Conservation (phyloP, 352 stramenopile genomes). For the Globisporangium solare region DNA sequence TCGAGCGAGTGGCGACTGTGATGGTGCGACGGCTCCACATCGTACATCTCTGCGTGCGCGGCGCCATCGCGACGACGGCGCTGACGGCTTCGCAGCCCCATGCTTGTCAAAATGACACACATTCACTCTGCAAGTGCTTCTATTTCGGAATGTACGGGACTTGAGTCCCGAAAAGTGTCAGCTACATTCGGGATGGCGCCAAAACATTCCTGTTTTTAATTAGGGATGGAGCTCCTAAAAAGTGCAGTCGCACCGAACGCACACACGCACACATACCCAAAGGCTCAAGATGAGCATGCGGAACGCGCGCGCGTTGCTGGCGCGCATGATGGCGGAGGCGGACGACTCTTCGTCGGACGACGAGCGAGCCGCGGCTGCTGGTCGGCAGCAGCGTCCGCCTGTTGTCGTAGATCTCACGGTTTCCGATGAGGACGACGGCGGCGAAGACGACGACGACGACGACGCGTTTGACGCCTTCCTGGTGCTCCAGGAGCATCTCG, state of each 20-base stretch:
- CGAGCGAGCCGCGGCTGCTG: constrained; percentile 3
- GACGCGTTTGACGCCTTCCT: neutral
- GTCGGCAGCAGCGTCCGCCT: neutral
- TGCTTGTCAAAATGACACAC: constrained; percentile 9
- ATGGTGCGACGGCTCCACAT: constrained; percentile 33
- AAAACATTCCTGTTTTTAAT: no score
- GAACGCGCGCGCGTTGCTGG: constrained; percentile 4
- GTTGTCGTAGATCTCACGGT: constrained; percentile 9
- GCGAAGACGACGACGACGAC: constrained; percentile 8
- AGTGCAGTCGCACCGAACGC: no score
- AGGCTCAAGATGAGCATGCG: neutral
- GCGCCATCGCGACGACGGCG: constrained; percentile 35
- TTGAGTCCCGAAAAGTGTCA: no score
- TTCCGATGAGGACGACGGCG: constrained; percentile 8
- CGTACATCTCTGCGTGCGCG: constrained; percentile 20
- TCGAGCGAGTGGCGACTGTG: no score
- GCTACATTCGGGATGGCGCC: no score
- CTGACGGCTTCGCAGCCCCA: constrained; percentile 49
- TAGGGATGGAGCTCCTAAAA: no score
- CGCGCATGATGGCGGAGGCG: constrained; percentile 15
- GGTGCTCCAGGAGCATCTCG: neutral
- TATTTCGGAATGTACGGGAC: no score
- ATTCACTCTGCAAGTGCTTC: no score
- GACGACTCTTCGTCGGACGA: constrained; percentile 19
- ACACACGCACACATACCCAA: no score